Base-by-base conservation (phyloP, 345 rosid species). In the Dipteronia dyeriana region DNA sequence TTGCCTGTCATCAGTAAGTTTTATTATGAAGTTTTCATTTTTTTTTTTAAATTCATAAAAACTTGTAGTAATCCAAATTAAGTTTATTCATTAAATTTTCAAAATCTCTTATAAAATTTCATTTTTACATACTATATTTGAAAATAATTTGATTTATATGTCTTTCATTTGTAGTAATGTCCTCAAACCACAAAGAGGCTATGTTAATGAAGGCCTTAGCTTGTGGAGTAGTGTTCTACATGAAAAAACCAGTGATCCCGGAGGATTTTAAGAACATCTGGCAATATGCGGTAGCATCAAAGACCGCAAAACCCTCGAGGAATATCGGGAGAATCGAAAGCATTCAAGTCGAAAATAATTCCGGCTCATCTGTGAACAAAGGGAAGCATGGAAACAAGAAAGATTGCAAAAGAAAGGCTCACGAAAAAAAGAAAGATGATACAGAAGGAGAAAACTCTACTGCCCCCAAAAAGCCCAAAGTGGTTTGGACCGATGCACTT, bases 401-500 rank as follows among this genome's bases (percentile, higher is more conserved):
- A 5, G 73, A 66, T 19, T 5, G 62, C 47, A 82, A 31, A 57
- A 78, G 83, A 66, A 68, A 71, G 54, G 31, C 49, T 5, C 38
- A 26, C 13, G 73, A 71, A 71, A 77, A 57, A 56, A 60, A 7
- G 56, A 49, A 61, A 6, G 73, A 71, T 16, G 84, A 63, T 7
- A 71, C 66, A 12, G 75, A 43, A 29, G 85, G 64, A 26, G 77
- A 75, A 39, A 66, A 31, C 54, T 16, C 61, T 3, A 16, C 29
- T 19, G 75, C 86, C 11, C 64, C 80, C 1, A 91, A 85, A 76
- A 93, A 87, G 84, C 34, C 80, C 5, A 91, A 90, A 88, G 79
- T 93, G 25, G 70, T 71, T n/a, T 91, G 98, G 98, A 85, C 91
- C 0, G 80, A 78, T 70, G 34, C 81, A 7, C 97, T 93, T 64